Evolutionary conservation across 2,329 filamentous ascomycete genomes (phyloP), one percentile per base, ranked within the genome.

Genomic region (Aspergillus aculeatus): DNA sequence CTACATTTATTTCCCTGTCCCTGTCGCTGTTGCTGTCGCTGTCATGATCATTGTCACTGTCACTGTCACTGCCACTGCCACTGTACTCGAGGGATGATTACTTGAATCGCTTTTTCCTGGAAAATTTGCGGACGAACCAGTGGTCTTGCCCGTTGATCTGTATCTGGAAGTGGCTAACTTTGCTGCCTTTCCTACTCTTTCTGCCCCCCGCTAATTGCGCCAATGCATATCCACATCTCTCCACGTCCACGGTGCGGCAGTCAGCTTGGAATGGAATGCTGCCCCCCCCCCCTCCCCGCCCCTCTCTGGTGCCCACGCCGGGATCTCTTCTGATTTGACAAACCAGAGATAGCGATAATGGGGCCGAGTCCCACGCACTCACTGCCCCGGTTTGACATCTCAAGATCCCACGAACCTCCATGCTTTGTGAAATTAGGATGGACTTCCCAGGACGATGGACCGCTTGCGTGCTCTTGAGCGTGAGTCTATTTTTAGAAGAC

Each of bases 331-430:
- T 62, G 57, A 62, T 62, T 62, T 54, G 60, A 52, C 35, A 26
- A 47, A 50, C 60, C 51, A 47, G 29, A 54, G 47, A 44, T 48
- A 57, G 48, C 51, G 16, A 56, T 53, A 14, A 56, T 62, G 57
- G 44, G 55, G 58, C 52, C 58, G 51, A 50, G 58, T 60, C 48
- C 58, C 61, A 60, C 61, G 41, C 23, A 21, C 44, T 32, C 51
- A 53, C 38, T 53, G 51, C 16, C 32, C 32, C 19, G 21, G 51
- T 53, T 55, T 48, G 53, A 55, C 53, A 55, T 55, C 41, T 35
- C 41, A 23, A 47, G 53, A 44, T 21, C 53, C 26, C 32, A 55
- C 53, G 53, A 55, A 31, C 51, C 41, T 52, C 55, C 53, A 44
- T 44, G 14, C 38, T 44, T 35, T 35, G 32, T 16, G 12, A 35